phyloP scores from a whole-genome alignment of 768 basidiomycete genomes.

The Tylopilus plumbeoviolaceoides region DNA sequence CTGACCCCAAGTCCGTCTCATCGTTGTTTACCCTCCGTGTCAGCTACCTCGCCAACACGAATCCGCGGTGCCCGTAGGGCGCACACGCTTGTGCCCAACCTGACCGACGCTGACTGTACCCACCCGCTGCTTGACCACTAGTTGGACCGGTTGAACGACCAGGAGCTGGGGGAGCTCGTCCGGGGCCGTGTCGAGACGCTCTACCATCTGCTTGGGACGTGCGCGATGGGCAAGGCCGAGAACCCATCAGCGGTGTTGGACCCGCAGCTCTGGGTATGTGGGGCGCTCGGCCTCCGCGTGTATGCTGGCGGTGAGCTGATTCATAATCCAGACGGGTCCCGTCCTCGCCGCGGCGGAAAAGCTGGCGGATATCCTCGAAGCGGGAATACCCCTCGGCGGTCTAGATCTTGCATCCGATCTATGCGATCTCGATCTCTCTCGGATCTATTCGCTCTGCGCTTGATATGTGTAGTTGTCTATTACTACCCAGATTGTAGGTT shows the following conservation, averaged over 20 bases:
- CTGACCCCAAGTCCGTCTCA: conserved; percentile 43
- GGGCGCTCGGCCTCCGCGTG: conserved; percentile 39
- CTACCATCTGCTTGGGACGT: conserved; percentile 42
- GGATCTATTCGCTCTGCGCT: background rate
- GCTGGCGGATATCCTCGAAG: conserved; percentile 32
- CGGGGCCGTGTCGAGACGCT: conserved; percentile 36
- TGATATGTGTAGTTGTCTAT: background rate
- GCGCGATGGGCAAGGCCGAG: conserved; percentile 37
- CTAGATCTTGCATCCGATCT: no score
- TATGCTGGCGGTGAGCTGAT: conserved; percentile 4
- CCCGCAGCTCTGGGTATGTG: conserved; percentile 40
- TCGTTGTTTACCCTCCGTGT: background rate
- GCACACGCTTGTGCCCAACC: conserved; percentile 31
- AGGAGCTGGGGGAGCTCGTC: conserved; percentile 34
- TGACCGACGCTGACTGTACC: conserved; percentile 31
- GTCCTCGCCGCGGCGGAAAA: conserved; percentile 34
- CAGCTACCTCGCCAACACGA: conserved; percentile 44
- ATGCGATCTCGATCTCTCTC: no score
- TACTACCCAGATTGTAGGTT: background rate
- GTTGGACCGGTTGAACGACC: conserved; percentile 30
- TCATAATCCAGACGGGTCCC: conserved; percentile 21
- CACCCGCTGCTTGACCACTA: conserved; percentile 37
- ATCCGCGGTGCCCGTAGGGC: conserved; percentile 40
- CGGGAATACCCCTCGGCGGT: conserved; percentile 10
- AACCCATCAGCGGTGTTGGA: conserved; percentile 41